Base-by-base conservation (phyloP, 2,329 filamentous ascomycete genomes). In the Rutstroemia sydowiana region DNA sequence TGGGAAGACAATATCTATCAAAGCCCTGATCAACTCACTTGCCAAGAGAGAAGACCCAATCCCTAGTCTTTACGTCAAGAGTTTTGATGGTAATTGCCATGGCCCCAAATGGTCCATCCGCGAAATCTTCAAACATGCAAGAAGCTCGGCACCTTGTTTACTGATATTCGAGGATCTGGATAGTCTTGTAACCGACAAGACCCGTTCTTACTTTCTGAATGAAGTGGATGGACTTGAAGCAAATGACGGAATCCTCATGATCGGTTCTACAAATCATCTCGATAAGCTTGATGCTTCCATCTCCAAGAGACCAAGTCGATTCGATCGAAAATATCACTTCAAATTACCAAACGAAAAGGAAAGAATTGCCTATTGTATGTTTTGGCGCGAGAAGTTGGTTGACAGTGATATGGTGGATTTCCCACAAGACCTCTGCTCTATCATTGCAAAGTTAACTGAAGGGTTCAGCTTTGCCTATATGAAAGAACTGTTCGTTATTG, bases 101-200 rank as follows among this genome's bases (percentile, higher is more conserved):
- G 81, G 82, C 0, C 80, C 80, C 0, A 79, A 85, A 58, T 73
- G 61, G 9, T 51, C 53, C n/a, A 75, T 84, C 51, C 65, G 68
- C n/a, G 41, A 65, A 16, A 78, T 85, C 45, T 84, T 85, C 60
- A 45, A 51, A 10, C 79, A 79, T 55, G 84, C 85, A 0, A 71
- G 84, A 10, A 70, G 76, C 53, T 75, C 77, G 54, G 79, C 84
- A 0, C 84, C 85, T 0, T 88, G 84, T 68, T 78, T 85, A 53
- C 74, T 88, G 2, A 79, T 88, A 37, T 84, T 88, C 51, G 85
- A 88, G 63, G 85, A 88, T 56, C 71, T 88, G 3, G 85, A 88
- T 63, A 80, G 76, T 10, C 74, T 87, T 21, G 76, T 88, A 34
- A 75, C 73, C 3, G 76, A 82, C 45, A 58, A 65, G 2, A 78